Base-by-base conservation (phyloP, 2,329 filamentous ascomycete species). In the Apiospora malaysiana region DNA sequence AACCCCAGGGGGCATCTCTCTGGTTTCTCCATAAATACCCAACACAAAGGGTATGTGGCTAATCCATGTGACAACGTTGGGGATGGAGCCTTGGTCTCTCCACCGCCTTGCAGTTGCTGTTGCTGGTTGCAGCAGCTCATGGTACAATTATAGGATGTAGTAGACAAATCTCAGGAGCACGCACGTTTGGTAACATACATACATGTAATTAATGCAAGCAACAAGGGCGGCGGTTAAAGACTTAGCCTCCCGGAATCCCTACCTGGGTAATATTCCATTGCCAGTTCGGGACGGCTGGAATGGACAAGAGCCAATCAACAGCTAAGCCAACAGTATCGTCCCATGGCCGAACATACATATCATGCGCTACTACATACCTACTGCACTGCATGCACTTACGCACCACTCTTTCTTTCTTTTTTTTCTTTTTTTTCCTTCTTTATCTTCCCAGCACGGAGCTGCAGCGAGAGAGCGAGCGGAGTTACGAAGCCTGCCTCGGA, bases 21-120 rank as follows among this genome's bases (percentile, higher is more conserved):
- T n/a, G 21, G 27, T 18, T 40, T 40, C 56, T n/a, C 56, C 56
- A 63, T 63, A 63, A 40, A 63, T 63, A 63, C 56, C 56, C 56
- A 63, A 63, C 56, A 63, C n/a, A 18, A 12, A 40, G 56, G 56
- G 14, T 40, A 14, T n/a, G 21, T 32, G 6, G 32, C 32, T 32
- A 32, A n/a, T 12, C 56, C 56, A 63, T 63, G 56, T 40, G 51
- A 59, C 27, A 37, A 63, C 56, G 56, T 40, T 37, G 56, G 56
- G 56, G 32, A 63, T 40, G 56, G 56, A 14, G n/a, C 56, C 21
- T 40, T 3, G 18, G 18, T 9, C 32, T 40, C 56, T 21, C 51
- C 51, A 59, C 51, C 51, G 6, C 51, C 21, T 18, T 59, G 51
- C 27, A 59, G 49, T 25, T 56, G 49, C n/a, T n/a, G n/a, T n/a